Conservation (phyloP, 345 rosid species). For the Eucalyptus grandis region DNA sequence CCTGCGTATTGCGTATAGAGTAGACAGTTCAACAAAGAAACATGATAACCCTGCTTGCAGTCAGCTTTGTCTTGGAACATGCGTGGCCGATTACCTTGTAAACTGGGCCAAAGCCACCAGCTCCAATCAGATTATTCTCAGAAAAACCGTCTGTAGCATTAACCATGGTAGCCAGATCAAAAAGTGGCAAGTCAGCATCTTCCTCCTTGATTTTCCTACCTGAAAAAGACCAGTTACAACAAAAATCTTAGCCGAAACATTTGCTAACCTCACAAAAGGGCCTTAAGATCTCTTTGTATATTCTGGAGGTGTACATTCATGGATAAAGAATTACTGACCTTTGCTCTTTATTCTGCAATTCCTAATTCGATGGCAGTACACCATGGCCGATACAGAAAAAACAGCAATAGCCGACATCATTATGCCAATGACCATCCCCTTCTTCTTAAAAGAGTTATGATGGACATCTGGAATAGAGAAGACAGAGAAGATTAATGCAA, state of each 20-base stretch:
- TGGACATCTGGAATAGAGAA: neutral
- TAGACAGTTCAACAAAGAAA: neutral
- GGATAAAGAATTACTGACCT: neutral
- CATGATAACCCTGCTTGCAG: neutral
- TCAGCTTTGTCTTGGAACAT: neutral
- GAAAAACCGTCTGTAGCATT: constrained; percentile 24
- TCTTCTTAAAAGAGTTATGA: neutral
- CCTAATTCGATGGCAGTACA: neutral
- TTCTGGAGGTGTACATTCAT: neutral
- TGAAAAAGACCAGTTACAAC: neutral
- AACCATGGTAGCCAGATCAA: constrained; percentile 14
- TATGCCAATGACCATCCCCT: neutral
- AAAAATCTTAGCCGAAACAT: neutral
- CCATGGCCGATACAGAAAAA: neutral
- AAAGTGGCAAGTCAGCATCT: constrained; percentile 15
- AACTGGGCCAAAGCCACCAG: constrained; percentile 36
- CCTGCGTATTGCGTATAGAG: constrained; percentile 5
- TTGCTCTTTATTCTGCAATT: neutral
- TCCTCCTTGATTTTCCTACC: neutral
- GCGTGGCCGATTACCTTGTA: constrained; percentile 9
- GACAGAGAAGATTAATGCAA: neutral
- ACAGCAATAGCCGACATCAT: neutral
- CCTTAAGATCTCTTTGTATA: neutral
- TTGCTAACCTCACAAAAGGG: neutral
- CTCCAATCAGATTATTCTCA: constrained; percentile 19